A percentile compares a stretch with the other conserved stretches of the same genome.
Conservation (phyloP, 140 eudicot genomes). For the Bidens hawaiensis region DNA sequence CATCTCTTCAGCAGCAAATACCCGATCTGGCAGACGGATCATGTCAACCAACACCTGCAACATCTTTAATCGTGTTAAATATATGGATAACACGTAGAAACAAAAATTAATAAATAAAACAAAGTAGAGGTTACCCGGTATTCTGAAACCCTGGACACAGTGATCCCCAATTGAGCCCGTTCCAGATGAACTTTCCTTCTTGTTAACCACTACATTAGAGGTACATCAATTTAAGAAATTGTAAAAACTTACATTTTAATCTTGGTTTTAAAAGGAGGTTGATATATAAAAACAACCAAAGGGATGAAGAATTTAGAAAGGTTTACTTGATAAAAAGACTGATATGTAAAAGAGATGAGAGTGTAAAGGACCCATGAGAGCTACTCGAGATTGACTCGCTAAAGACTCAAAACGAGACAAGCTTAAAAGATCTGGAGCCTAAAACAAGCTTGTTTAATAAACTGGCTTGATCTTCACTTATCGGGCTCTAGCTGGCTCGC, state of each 20-base stretch:
- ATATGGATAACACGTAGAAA: neutral
- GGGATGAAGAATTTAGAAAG: too few relatives aligned
- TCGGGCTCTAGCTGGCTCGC: too few relatives aligned
- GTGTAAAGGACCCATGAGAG: too few relatives aligned
- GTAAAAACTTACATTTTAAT: neutral
- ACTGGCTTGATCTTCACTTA: too few relatives aligned
- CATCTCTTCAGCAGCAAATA: slow-evolving; percentile 92
- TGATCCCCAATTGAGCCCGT: slow-evolving; percentile 91
- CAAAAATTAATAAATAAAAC: neutral
- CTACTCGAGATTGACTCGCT: too few relatives aligned
- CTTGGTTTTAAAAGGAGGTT: neutral
- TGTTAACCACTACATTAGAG: slow-evolving; percentile 69
- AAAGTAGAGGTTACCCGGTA: slow-evolving; percentile 52
- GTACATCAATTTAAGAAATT: neutral
- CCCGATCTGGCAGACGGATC: slow-evolving; percentile 95
- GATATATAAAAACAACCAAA: too few relatives aligned
- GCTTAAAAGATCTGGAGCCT: too few relatives aligned
- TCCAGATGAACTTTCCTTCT: slow-evolving; percentile 78
- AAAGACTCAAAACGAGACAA: too few relatives aligned
- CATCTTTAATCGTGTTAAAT: neutral
- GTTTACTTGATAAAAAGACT: too few relatives aligned
- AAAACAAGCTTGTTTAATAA: too few relatives aligned
- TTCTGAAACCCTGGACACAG: slow-evolving; percentile 62
- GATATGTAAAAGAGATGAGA: too few relatives aligned
- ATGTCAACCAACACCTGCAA: slow-evolving; percentile 83